These are phyloP conservation scores for Pezicula rhizophila DNA, from an alignment of 2,329 filamentous ascomycete genomes.

Conservation along the genomic window DNA sequence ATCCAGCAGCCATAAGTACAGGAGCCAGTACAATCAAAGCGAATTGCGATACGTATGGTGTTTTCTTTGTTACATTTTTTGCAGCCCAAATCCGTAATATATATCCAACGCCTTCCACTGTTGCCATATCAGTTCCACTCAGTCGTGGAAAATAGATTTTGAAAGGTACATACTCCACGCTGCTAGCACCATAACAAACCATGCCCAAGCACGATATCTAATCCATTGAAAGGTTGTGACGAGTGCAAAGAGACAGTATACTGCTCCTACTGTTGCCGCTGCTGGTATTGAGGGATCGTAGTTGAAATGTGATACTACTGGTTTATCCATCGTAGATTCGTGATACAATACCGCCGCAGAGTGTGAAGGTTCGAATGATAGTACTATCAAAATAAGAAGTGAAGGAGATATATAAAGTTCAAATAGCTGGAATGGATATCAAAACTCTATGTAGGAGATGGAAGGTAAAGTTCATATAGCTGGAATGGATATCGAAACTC, in stretches of 20 bases:
- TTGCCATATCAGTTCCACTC: neutral
- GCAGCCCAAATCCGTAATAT: conserved; percentile 14
- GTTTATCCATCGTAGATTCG: neutral
- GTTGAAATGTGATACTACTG: conserved; percentile 8
- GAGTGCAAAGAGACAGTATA: conserved; percentile 23
- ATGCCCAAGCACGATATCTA: conserved; percentile 27
- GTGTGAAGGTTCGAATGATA: too few species aligned
- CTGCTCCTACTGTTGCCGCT: conserved; percentile 23
- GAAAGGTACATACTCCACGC: conserved; percentile 22
- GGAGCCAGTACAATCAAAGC: conserved; percentile 20
- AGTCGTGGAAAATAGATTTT: neutral
- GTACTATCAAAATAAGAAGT: too few species aligned
- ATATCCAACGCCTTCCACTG: conserved; percentile 20
- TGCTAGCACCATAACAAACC: conserved; percentile 28
- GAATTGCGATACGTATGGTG: conserved; percentile 17
- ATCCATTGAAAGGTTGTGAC: conserved; percentile 27
- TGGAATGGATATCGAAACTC: too few species aligned
- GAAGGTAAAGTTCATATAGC: too few species aligned
- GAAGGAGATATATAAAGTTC: too few species aligned
- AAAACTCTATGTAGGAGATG: too few species aligned
- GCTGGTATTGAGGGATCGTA: conserved; percentile 26
- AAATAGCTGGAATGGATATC: too few species aligned
- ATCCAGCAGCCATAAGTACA: conserved; percentile 21
- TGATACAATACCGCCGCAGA: neutral
- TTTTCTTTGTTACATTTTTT: conserved; percentile 3